Evolutionary conservation across 2,329 filamentous ascomycete species (phyloP).

Genomic region (Tricladium varicosporioides): DNA sequence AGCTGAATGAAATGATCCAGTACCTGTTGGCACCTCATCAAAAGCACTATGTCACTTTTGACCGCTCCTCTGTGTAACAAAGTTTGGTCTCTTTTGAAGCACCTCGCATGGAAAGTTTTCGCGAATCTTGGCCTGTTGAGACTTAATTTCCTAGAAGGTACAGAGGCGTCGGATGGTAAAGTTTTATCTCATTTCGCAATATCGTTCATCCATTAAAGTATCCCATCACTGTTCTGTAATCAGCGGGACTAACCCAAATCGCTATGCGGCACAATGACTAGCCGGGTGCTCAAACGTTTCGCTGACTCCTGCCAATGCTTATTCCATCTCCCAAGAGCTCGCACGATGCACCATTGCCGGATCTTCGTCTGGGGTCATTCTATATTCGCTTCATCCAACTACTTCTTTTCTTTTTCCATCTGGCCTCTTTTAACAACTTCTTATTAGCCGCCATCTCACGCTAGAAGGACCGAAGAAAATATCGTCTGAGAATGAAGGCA

Average conservation of each 20-base stretch:
- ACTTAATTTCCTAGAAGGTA: background rate
- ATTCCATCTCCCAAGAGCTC: background rate
- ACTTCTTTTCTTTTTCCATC: background rate
- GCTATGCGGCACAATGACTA: background rate
- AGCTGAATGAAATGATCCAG: slow-evolving; percentile 37
- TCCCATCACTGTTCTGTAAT: background rate
- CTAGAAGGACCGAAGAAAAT: background rate
- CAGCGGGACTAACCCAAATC: background rate
- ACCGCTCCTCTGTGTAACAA: background rate
- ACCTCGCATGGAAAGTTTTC: background rate
- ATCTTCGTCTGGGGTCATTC: slow-evolving; percentile 12
- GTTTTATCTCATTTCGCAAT: background rate
- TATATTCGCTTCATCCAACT: background rate
- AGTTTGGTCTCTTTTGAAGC: background rate
- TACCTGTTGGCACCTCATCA: slow-evolving; percentile 18
- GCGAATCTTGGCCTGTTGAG: background rate
- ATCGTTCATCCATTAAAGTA: background rate
- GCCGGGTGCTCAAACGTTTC: slow-evolving; percentile 8
- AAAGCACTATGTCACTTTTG: background rate
- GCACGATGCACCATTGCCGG: slow-evolving; percentile 10
- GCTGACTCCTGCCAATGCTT: slow-evolving; percentile 5
- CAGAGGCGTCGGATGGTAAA: background rate
- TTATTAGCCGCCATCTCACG: background rate
- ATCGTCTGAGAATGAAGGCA: background rate
- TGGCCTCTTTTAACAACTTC: background rate